Conservation (phyloP, 768 basidiomycete genomes). For the Mycena galopus region DNA sequence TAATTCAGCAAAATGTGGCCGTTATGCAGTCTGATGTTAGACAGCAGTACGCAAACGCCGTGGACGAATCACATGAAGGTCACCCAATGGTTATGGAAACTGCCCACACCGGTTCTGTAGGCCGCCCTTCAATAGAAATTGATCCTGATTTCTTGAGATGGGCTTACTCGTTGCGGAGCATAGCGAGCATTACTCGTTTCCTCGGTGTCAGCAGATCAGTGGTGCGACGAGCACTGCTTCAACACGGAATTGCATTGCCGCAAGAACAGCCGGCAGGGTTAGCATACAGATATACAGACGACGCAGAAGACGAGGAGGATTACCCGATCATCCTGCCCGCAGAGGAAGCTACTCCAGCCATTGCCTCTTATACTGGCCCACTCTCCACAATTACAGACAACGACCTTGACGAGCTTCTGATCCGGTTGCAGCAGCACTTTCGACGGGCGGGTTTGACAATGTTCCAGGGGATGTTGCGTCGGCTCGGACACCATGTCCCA, state of each 20-base stretch:
- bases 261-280: neutral
- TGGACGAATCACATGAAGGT: constrained; percentile 8
- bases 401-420: constrained; percentile 29
- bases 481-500: constrained; percentile 26
- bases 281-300: neutral
- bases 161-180: constrained; percentile 28
- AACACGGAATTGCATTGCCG: neutral
- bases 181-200: constrained; percentile 27
- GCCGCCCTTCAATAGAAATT: constrained; percentile 44
- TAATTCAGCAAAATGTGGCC: neutral
- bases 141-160: constrained; percentile 40
- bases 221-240: constrained; percentile 11
- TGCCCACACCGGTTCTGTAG: constrained; percentile 31
- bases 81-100: neutral
- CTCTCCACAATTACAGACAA: neutral
- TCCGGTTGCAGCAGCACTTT: constrained; percentile 27
- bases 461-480: constrained; percentile 38
- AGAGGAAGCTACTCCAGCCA: neutral
- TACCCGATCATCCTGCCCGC: too few relatives aligned
- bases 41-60: neutral
- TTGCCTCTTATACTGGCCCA: constrained; percentile 8
- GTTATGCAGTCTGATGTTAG: too few relatives aligned
- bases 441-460: constrained; percentile 35
- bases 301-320: too few relatives aligned
- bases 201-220: constrained; percentile 20